phyloP scores from a whole-genome alignment of 768 basidiomycete species.

The Gloeostereum incarnatum region DNA sequence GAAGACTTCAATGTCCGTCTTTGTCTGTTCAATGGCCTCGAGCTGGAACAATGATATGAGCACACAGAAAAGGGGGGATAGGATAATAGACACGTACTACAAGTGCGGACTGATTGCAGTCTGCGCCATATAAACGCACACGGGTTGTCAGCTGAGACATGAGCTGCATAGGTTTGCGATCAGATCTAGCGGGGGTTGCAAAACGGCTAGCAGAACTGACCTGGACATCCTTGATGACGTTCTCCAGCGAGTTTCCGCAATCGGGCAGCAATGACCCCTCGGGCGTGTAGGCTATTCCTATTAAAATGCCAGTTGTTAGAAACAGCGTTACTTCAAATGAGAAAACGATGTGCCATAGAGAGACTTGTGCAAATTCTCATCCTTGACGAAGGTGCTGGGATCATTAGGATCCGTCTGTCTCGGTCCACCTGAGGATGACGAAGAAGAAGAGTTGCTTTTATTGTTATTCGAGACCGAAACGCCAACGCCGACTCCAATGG shows the following conservation, averaged over 20 bases:
- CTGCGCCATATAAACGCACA: constrained; percentile 79
- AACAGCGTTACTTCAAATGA: too few species aligned
- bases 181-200: too few species aligned
- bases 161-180: constrained; percentile 45
- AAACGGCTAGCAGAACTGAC: constrained; percentile 23
- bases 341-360: too few species aligned
- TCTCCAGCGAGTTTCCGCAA: constrained; percentile 47
- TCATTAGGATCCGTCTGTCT: constrained; percentile 39
- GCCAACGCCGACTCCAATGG: constrained; percentile 47
- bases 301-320: too few species aligned
- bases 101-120: constrained; percentile 75
- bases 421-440: constrained; percentile 4
- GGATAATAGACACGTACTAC: constrained; percentile 34
- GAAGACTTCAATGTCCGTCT: constrained; percentile 77
- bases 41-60: constrained; percentile 29
- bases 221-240: constrained; percentile 67
- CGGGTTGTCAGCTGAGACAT: constrained; percentile 83
- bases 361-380: constrained; percentile 55
- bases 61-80: not conserved
- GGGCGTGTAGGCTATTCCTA: constrained; percentile 87
- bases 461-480: constrained; percentile 40
- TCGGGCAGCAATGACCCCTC: constrained; percentile 58
- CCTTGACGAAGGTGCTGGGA: constrained; percentile 70
- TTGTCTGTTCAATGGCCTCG: constrained; percentile 84
- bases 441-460: constrained; percentile 14